A percentile compares a stretch with the other conserved stretches of the same genome.
These are phyloP conservation scores for Aspergillus unguis DNA, from an alignment of 2,329 filamentous ascomycete genomes.

Conservation along the genomic window DNA sequence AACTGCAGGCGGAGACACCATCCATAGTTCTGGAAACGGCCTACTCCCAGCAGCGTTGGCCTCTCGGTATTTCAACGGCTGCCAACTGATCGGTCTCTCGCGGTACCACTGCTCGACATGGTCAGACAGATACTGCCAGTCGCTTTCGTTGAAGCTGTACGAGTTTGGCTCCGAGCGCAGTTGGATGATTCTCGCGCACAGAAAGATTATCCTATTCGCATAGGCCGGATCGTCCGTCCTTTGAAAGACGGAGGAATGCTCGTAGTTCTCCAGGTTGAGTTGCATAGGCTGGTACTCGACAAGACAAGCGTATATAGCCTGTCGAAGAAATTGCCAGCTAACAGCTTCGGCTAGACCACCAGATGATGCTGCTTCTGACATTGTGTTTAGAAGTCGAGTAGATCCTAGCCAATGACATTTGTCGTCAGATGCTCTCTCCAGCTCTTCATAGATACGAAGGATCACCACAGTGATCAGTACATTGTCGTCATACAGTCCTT, in stretches of 20 bases:
- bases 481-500: slow-evolving; percentile 45
- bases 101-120: slow-evolving; percentile 31
- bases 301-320: slow-evolving; percentile 42
- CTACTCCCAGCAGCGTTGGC: slow-evolving; percentile 21
- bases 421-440: slow-evolving; percentile 31
- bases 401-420: slow-evolving; percentile 40
- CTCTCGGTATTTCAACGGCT: slow-evolving; percentile 31
- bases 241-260: slow-evolving; percentile 37
- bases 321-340: slow-evolving; percentile 43
- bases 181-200: slow-evolving; percentile 40
- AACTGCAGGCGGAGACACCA: slow-evolving; percentile 35
- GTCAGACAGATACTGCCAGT: slow-evolving; percentile 25
- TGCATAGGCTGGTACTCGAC: slow-evolving; percentile 37
- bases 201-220: slow-evolving; percentile 38
- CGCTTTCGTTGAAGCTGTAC: slow-evolving; percentile 19
- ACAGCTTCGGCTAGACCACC: slow-evolving; percentile 41
- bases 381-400: slow-evolving; percentile 37
- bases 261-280: slow-evolving; percentile 38
- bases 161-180: slow-evolving; percentile 23
- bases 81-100: slow-evolving; percentile 30
- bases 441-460: slow-evolving; percentile 49
- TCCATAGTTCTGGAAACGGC: slow-evolving; percentile 38
- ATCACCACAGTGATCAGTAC: slow-evolving; percentile 50
- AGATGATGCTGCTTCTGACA: slow-evolving; percentile 39
- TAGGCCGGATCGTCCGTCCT: slow-evolving; percentile 38